Percentiles rank a stretch among this genome's conserved stretches.
Conservation (phyloP, 2,329 filamentous ascomycete species). For the Hypoxylon sp. region DNA sequence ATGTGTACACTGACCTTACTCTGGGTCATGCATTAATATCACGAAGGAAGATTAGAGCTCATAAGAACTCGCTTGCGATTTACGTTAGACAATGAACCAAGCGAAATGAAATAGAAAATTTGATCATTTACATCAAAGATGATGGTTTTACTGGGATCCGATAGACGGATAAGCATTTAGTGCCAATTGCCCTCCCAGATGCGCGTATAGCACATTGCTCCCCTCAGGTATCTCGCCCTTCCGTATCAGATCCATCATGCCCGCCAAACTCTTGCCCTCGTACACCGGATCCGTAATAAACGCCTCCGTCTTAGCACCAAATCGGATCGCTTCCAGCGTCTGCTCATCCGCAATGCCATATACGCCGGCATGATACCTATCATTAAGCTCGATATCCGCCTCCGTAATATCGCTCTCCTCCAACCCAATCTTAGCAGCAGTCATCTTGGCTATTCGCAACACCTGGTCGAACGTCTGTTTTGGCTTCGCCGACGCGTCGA, state of each 20-base stretch:
- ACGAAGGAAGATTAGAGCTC: neutral
- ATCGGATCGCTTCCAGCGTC: conserved; percentile 78
- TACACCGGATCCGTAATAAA: conserved; percentile 84
- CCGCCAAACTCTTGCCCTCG: conserved; percentile 81
- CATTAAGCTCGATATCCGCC: conserved; percentile 73
- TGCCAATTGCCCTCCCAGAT: conserved; percentile 78
- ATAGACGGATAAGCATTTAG: conserved; percentile 74
- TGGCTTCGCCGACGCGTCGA: conserved; percentile 75
- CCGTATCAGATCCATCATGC: conserved; percentile 77
- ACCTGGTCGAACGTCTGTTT: conserved; percentile 76
- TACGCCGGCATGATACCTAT: conserved; percentile 74
- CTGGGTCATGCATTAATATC: conserved; percentile 19
- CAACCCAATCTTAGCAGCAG: conserved; percentile 74
- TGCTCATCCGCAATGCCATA: conserved; percentile 77
- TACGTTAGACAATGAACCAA: conserved; percentile 28
- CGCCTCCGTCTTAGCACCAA: conserved; percentile 77
- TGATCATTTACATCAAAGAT: conserved; percentile 13
- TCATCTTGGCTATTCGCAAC: conserved; percentile 75
- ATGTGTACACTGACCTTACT: conserved; percentile 13
- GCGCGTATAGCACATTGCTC: conserved; percentile 79
- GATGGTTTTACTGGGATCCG: conserved; percentile 49
- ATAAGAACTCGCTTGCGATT: conserved; percentile 22
- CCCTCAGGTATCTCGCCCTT: conserved; percentile 71
- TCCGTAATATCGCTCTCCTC: conserved; percentile 71
- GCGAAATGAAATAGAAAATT: conserved; percentile 23